phyloP scores from a whole-genome alignment of 2,329 filamentous ascomycete genomes.

The Ilyonectria sp. region DNA sequence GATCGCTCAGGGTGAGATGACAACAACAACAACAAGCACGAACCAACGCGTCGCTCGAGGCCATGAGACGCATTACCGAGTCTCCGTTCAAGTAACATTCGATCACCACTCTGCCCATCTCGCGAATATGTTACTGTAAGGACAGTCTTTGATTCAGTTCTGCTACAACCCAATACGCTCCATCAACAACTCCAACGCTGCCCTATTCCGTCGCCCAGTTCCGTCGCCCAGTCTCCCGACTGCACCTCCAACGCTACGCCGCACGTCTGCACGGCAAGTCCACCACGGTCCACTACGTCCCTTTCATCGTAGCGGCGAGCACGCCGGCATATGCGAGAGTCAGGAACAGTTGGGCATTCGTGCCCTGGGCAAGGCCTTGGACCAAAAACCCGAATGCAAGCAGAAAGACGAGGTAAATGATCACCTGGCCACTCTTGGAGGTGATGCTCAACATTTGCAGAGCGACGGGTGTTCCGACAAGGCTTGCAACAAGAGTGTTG shows the following conservation, averaged over 20 bases:
- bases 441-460: neutral
- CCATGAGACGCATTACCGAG: neutral
- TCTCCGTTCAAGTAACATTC: neutral
- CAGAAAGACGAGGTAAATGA: neutral
- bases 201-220: neutral
- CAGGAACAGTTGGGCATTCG: neutral
- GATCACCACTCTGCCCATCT: neutral
- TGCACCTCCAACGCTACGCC: neutral
- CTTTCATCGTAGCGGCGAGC: neutral
- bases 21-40: neutral
- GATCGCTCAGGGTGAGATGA: neutral
- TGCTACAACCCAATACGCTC: neutral
- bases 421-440: neutral
- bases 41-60: neutral
- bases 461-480: neutral
- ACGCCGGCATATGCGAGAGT: neutral
- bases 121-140: neutral
- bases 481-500: neutral
- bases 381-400: neutral
- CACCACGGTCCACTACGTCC: too few species aligned
- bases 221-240: neutral
- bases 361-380: neutral
- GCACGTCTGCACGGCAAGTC: too few species aligned
- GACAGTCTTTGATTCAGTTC: neutral
- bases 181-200: neutral